Evolutionary conservation across 139 green algal species (phyloP).

Genomic region (Yamagishiella unicocca): DNA sequence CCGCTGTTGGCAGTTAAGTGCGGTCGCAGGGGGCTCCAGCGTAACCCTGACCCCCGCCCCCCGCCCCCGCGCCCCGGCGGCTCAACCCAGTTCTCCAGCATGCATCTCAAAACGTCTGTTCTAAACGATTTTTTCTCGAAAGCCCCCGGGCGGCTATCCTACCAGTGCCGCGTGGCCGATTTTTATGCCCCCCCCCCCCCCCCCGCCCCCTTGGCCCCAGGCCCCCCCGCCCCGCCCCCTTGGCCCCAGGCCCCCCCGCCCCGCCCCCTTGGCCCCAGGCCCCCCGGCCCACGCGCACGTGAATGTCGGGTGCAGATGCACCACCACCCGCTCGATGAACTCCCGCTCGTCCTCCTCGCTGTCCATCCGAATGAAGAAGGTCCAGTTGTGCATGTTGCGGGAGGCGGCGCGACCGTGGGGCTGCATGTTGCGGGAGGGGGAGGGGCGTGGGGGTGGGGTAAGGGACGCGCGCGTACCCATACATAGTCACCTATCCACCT

Average conservation of each 20-base stretch:
- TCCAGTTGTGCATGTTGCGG: slow-evolving; percentile 36
- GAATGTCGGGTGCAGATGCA: slow-evolving; percentile 47
- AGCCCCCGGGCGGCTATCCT: no score
- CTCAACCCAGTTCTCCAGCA: no score
- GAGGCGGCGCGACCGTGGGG: not conserved
- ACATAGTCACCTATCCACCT: not conserved
- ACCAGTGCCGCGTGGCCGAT: no score
- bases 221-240: no score
- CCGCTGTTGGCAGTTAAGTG: no score
- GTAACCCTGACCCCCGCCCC: no score
- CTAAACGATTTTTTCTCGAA: no score
- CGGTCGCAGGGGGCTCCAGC: no score
- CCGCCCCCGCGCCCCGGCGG: no score
- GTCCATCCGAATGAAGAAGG: slow-evolving; percentile 45
- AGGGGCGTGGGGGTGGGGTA: not conserved
- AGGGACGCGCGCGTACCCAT: not conserved
- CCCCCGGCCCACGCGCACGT: not conserved
- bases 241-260: not conserved
- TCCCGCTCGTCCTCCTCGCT: not conserved
- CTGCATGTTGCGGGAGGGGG: not conserved
- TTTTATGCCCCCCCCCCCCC: no score
- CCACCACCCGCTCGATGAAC: slow-evolving; percentile 16
- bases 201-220: no score
- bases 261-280: not conserved
- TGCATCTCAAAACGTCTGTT: no score